Base-by-base conservation (phyloP, 768 basidiomycete genomes). In the Tricholoma hemisulphureum region DNA sequence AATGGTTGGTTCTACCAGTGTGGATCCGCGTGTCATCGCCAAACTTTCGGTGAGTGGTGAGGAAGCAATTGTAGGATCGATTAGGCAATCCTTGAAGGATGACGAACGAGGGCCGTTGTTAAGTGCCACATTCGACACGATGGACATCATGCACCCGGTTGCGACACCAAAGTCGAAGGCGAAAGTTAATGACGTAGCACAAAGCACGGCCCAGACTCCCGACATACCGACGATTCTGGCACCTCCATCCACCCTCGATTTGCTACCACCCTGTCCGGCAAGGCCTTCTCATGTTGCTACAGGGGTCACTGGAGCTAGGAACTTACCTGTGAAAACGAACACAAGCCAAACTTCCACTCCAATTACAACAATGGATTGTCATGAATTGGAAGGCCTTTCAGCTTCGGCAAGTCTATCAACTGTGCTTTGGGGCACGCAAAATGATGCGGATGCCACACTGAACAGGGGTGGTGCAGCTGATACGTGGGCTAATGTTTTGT, bases 401-500 rank as follows among this genome's bases (percentile, higher is more conserved):
- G 29, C 29, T 31, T n/a, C 21, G 20, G 2, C 24, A 6, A 23
- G 10, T 9, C 39, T 10, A 4, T 9, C 8, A 23, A 24, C 23
- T 16, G 7, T 7, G 45, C 4, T 4, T 10, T 16, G 20, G 11
- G n/a, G n/a, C 26, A 4, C 6, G 3, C 45, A 7, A 46, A 9
- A 0, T 16, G 28, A 16, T n/a, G 16, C 2, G 13, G 16, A 16
- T 3, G 13, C 24, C 11, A n/a, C n/a, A n/a, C n/a, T n/a, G n/a
- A 28, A 16, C 46, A 2, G 26, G n/a, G 7, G 54, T 29, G 14
- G 72, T 64, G 67, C 64, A 18, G n/a, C n/a, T 63, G 74, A 63
- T 62, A 20, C 64, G 1, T 58, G 74, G 41, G 84, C 84, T 5
- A 80, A 84, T 54, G 82, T 87, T 20, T 73, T 88, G 23, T 87